A percentile compares a stretch with the other conserved stretches of the same genome.
Evolutionary conservation across 768 basidiomycete species (phyloP).

Genomic region (Ramaria rubella): DNA sequence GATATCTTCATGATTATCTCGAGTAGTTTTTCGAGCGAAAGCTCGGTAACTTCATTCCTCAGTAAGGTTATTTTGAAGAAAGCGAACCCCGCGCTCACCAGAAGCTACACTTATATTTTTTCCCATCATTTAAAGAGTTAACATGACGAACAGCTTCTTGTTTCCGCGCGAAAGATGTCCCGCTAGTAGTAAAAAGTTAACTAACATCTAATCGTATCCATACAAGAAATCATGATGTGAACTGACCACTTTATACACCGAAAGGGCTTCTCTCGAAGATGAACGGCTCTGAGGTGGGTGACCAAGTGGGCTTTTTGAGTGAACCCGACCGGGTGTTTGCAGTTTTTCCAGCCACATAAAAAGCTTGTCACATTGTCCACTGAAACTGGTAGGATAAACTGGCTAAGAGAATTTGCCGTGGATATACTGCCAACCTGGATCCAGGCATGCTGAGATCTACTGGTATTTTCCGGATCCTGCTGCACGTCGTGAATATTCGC

Average conservation of each 20-base stretch:
- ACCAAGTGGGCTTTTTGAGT: background rate
- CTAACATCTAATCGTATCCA: too few relatives aligned
- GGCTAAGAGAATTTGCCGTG: background rate
- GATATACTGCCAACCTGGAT: background rate
- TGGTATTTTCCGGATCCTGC: too few relatives aligned
- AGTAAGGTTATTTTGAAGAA: background rate
- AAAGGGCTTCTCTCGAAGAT: background rate
- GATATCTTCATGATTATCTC: constrained; percentile 7
- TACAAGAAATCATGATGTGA: too few relatives aligned
- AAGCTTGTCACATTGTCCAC: background rate
- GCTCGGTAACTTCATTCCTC: background rate
- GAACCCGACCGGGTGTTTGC: background rate
- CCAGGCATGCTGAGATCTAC: background rate
- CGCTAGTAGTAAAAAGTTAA: too few relatives aligned
- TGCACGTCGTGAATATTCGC: too few relatives aligned
- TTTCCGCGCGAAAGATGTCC: background rate
- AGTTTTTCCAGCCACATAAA: background rate
- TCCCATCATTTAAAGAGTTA: constrained; percentile 1
- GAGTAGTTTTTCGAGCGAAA: background rate
- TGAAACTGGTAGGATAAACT: background rate
- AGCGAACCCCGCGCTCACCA: background rate
- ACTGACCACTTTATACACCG: too few relatives aligned
- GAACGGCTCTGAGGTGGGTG: too few relatives aligned
- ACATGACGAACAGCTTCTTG: constrained; percentile 10
- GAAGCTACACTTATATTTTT: constrained; percentile 10